phyloP scores from a whole-genome alignment of 2,329 filamentous ascomycete genomes.

The Xylariaceae sp. region DNA sequence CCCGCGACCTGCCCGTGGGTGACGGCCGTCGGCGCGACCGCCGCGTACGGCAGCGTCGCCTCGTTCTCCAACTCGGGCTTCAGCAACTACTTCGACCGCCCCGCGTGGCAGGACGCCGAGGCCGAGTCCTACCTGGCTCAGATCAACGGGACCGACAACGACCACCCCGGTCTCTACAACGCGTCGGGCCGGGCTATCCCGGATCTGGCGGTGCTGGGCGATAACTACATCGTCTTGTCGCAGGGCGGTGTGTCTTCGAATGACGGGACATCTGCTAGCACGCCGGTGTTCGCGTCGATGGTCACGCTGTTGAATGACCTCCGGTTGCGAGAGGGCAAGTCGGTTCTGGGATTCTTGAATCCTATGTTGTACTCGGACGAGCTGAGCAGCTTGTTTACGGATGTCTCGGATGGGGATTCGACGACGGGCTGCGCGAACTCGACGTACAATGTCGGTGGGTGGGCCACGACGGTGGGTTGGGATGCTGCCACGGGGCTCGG shows the following conservation, averaged over 20 bases:
- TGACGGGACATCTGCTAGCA: constrained; percentile 38
- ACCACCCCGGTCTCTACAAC: constrained; percentile 16
- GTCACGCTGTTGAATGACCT: constrained; percentile 50
- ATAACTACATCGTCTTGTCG: constrained; percentile 35
- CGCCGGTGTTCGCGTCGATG: constrained; percentile 51
- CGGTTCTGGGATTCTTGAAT: neutral
- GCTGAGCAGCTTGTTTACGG: neutral
- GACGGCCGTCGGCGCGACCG: constrained; percentile 22
- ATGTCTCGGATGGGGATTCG: neutral
- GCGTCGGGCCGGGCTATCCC: constrained; percentile 44
- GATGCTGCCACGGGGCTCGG: neutral
- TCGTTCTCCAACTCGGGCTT: constrained; percentile 40
- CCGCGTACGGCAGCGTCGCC: constrained; percentile 15
- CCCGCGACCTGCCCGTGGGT: constrained; percentile 42
- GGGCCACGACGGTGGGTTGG: neutral
- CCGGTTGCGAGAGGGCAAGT: constrained; percentile 27
- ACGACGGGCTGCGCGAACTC: neutral
- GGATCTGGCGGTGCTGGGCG: constrained; percentile 45
- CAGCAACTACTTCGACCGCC: constrained; percentile 43
- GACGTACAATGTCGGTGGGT: neutral
- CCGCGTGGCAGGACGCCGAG: constrained; percentile 39
- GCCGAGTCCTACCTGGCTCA: constrained; percentile 38
- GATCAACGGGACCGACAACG: constrained; percentile 27
- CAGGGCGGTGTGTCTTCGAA: constrained; percentile 25
- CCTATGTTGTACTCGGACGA: neutral